Conservation (phyloP, 768 basidiomycete species). For the Tricholoma matsutake region DNA sequence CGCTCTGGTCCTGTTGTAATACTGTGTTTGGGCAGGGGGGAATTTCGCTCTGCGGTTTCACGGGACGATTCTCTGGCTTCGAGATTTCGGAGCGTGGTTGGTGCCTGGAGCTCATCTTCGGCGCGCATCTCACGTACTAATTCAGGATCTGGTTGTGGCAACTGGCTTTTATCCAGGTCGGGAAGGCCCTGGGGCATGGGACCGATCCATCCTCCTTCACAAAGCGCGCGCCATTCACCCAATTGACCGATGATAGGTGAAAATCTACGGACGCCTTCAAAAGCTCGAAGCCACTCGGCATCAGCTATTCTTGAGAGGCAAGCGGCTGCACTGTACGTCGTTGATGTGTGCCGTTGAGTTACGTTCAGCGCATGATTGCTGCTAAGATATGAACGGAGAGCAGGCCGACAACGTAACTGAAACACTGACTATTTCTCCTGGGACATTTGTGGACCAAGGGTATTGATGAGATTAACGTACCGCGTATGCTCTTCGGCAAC, state of each 20-base stretch:
- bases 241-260: slow-evolving; percentile 67
- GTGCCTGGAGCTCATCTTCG: slow-evolving; percentile 4
- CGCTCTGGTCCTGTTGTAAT: slow-evolving; percentile 10
- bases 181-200: slow-evolving; percentile 44
- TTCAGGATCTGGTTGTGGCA: slow-evolving; percentile 2
- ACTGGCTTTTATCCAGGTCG: slow-evolving; percentile 21
- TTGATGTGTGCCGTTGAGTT: slow-evolving; percentile 56
- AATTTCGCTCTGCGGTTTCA: neutral
- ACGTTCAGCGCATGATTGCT: slow-evolving; percentile 68
- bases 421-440: slow-evolving; percentile 74
- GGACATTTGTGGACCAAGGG: slow-evolving; percentile 73
- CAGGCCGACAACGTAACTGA: neutral
- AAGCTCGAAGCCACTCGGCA: slow-evolving; percentile 70
- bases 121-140: neutral
- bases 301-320: slow-evolving; percentile 71
- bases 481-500: slow-evolving; percentile 72
- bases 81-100: slow-evolving; percentile 3
- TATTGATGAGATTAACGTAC: slow-evolving; percentile 70
- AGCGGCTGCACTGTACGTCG: slow-evolving; percentile 61
- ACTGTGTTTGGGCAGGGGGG: neutral
- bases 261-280: slow-evolving; percentile 68
- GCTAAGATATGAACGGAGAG: neutral
- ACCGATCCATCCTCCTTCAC: slow-evolving; percentile 74
- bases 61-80: slow-evolving; percentile 3
- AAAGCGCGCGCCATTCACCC: slow-evolving; percentile 68